Evolutionary conservation across 306 rosid species (phyloP).

Genomic region (Casuarina glauca): DNA sequence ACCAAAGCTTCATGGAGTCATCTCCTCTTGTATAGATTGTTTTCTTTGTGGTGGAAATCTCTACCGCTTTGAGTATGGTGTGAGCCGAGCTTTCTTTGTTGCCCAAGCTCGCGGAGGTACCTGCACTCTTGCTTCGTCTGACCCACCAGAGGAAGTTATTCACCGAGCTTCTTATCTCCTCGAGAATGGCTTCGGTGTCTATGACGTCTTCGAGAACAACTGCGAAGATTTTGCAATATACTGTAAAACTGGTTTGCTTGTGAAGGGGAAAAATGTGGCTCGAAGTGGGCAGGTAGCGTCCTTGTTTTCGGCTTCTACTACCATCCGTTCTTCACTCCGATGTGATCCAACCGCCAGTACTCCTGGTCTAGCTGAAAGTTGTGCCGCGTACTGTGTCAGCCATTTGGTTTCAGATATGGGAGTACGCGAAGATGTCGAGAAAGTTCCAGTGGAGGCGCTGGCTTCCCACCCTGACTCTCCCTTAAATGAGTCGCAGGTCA

Average conservation of each 20-base stretch:
- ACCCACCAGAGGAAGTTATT: constrained; percentile 45
- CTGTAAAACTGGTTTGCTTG: constrained; percentile 78
- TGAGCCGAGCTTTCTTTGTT: constrained; percentile 39
- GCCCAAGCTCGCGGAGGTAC: constrained; percentile 77
- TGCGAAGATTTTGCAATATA: constrained; percentile 83
- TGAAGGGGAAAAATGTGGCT: constrained; percentile 38
- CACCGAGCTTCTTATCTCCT: constrained; percentile 60
- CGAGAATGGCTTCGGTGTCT: constrained; percentile 64
- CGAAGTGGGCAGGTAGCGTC: constrained; percentile 68
- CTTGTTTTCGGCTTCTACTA: constrained; percentile 42
- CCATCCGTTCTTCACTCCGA: constrained; percentile 37
- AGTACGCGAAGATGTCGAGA: constrained; percentile 43
- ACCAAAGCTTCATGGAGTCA: constrained; percentile 44
- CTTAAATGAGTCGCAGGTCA: constrained; percentile 27
- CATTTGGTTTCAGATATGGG: constrained; percentile 56
- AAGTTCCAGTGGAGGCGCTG: constrained; percentile 62
- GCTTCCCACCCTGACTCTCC: constrained; percentile 21
- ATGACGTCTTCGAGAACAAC: constrained; percentile 59
- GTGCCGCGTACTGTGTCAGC: constrained; percentile 45
- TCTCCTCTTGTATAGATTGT: constrained; percentile 62
- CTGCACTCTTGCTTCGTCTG: constrained; percentile 61
- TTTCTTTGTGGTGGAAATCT: constrained; percentile 61
- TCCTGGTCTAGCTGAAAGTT: constrained; percentile 38
- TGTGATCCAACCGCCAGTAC: constrained; percentile 28
- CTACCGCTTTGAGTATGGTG: constrained; percentile 59